Evolutionary conservation across 768 basidiomycete species (phyloP), one percentile per base, ranked within the genome.

Genomic region (Lentinula detonsa): DNA sequence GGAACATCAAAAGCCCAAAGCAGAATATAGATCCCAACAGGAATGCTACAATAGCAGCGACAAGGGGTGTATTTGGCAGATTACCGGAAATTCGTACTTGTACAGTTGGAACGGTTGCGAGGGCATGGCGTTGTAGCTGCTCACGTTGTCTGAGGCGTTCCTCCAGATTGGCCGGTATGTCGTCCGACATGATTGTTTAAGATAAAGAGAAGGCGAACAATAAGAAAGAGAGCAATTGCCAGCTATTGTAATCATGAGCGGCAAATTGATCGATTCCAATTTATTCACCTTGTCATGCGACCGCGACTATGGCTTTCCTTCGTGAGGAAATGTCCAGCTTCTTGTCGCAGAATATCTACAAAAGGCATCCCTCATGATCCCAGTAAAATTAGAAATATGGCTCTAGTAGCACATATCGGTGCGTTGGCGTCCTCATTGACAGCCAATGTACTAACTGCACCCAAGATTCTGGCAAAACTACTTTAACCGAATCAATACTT

Each of bases 391-490:
- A 82, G 92, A 46, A 94, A 93, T 67, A 87, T 94, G 71, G 92
- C 92, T 15, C 78, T 94, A 2, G 89, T 93, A n/a, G 92, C 92
- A 46, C 92, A 94, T 69, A 93, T 94, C 54, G 91, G 91, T 91
- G 46, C 34, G 82, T 4, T 34, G 35, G 28, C 37, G 39, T 52
- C 57, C 16, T 31, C 45, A 51, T 61, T 60, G 57, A 52, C 28
- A 48, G n/a, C 18, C 21, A n/a, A 21, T 31, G 9, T 33, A 21
- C 39, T 35, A 5, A 43, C 23, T 33, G 9, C 10, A 21, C 34
- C 11, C 35, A 34, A 93, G 92, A 94, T 72, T 93, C 92, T 6
- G 92, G 92, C 34, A 94, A 94, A 75, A 94, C 92, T 0, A 94
- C 92, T 3, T 71, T 95, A 28, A 93, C 92, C 1, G 92, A 95